A percentile compares a stretch with the other conserved stretches of the same genome.
Conservation (phyloP, 2,329 filamentous ascomycete species). For the Ramichloridium luteum region DNA sequence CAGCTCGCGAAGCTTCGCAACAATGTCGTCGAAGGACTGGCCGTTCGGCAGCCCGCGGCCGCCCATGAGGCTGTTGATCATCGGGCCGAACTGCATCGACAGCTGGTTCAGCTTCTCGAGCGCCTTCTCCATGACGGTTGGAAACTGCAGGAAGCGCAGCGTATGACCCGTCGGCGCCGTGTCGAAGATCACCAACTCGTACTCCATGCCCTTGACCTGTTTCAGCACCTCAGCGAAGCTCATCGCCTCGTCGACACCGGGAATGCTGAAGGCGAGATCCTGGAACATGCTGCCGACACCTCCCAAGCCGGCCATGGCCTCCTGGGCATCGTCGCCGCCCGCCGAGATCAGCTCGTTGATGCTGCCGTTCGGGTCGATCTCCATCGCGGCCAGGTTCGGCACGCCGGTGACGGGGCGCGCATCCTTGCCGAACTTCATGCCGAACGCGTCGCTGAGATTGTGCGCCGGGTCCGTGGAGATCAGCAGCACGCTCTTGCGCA, state of each 20-base stretch:
- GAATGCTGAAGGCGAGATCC: slow-evolving; percentile 92
- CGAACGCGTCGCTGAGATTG: slow-evolving; percentile 95
- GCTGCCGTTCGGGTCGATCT: slow-evolving; percentile 95
- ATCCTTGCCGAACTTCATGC: slow-evolving; percentile 98
- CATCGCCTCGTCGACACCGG: slow-evolving; percentile 98
- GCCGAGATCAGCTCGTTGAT: slow-evolving; percentile 87
- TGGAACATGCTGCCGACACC: slow-evolving; percentile 95
- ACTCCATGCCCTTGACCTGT: slow-evolving; percentile 96
- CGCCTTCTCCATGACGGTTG: slow-evolving; percentile 93
- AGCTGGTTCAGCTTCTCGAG: slow-evolving; percentile 94
- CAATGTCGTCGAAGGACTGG: slow-evolving; percentile 82
- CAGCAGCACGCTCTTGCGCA: slow-evolving; percentile 87
- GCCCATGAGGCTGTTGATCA: slow-evolving; percentile 87
- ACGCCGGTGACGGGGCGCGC: slow-evolving; percentile 86
- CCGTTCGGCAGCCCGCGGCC: slow-evolving; percentile 72
- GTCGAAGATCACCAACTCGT: slow-evolving; percentile 98
- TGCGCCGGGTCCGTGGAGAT: slow-evolving; percentile 98
- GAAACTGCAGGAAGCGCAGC: slow-evolving; percentile 95
- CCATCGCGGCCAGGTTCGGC: slow-evolving; percentile 91
- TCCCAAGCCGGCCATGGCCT: slow-evolving; percentile 54
- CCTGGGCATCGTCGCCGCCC: slow-evolving; percentile 57
- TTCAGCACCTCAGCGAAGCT: slow-evolving; percentile 98
- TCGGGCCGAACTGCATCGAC: slow-evolving; percentile 85
- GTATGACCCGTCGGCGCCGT: slow-evolving; percentile 97
- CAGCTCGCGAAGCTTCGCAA: slow-evolving; percentile 87